Evolutionary conservation across 192 early-diverging fungal genomes (phyloP).

Genomic region (Diversispora eburnea): DNA sequence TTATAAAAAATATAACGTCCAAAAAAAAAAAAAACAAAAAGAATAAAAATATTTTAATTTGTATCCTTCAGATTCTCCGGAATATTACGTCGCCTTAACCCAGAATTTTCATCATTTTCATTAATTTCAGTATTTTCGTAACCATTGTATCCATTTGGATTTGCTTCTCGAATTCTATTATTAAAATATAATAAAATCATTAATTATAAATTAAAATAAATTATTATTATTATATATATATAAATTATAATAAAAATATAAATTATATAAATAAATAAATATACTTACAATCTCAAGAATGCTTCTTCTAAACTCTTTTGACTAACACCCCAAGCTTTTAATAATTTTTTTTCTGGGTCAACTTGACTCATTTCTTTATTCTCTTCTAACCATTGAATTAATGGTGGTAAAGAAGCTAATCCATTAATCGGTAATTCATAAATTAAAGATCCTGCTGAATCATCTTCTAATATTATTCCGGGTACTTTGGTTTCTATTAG

Average conservation of each 20-base stretch:
- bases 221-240: neutral
- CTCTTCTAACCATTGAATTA: slow-evolving; percentile 59
- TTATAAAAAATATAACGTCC: too few species aligned
- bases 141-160: slow-evolving; percentile 42
- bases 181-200: neutral
- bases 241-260: neutral
- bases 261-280: neutral
- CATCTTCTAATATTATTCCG: slow-evolving; percentile 61
- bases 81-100: too few species aligned
- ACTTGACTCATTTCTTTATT: slow-evolving; percentile 9
- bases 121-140: slow-evolving; percentile 32
- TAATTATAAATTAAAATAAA: too few species aligned
- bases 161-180: slow-evolving; percentile 40
- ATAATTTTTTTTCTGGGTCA: slow-evolving; percentile 30
- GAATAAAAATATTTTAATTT: too few species aligned
- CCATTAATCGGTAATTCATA: slow-evolving; percentile 57
- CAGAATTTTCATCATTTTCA: too few species aligned
- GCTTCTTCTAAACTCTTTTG: slow-evolving; percentile 70
- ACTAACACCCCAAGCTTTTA: slow-evolving; percentile 62
- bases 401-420: slow-evolving; percentile 43
- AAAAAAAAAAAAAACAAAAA: too few species aligned
- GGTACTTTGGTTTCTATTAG: slow-evolving; percentile 45
- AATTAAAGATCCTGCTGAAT: slow-evolving; percentile 64
- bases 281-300: slow-evolving; percentile 51
- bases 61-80: too few species aligned